Base-by-base conservation (phyloP, 169 alveolate genomes). In the Plasmodium yoelii region DNA sequence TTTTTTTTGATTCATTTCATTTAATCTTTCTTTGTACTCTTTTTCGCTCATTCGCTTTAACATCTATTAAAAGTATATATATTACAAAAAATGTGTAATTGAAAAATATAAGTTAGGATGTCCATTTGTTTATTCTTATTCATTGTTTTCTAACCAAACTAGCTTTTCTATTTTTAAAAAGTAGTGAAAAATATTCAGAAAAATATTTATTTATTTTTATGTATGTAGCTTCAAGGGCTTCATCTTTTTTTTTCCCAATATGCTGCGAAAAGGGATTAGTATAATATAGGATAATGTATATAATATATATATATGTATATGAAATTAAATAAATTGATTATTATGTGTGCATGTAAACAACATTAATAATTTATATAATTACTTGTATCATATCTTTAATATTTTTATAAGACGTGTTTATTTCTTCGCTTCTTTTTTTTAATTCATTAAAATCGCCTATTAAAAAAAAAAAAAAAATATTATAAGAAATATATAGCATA, bases 321-420 rank as follows among this genome's bases (percentile, higher is more conserved):
- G 1, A 42, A 26, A 57, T 56, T 0, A 73, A 57, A 61, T n/a
- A 51, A 13, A 13, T 6, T 18, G 39, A 47, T 34, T 47, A 12
- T 44, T 46, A 59, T 18, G 47, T 68, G 56, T 34, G 44, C 15
- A 57, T 56, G 13, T 9, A 10, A 46, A 7, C 15, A 42, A 57
- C 44, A 18, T 10, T 19, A 51, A 26, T 24, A 53, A 70, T 24
- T 19, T 10, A 70, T 49, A 26, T 39, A 19, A 57, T 34, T 46
- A 80, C 90, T 60, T 80, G 90, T 80, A 80, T 80, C 90, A 80
- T 80, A 19, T 80, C 90, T 39, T 80, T 80, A 80, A 80, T 80
- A 46, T 80, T 80, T 46, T 64, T 65, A 49, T 80, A 67, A 44
- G 90, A 80, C 15, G 65, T 26, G 28, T 47, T 28, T 64, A 80